phyloP scores from a whole-genome alignment of 345 rosid species.

The Streptanthus diversifolius region DNA sequence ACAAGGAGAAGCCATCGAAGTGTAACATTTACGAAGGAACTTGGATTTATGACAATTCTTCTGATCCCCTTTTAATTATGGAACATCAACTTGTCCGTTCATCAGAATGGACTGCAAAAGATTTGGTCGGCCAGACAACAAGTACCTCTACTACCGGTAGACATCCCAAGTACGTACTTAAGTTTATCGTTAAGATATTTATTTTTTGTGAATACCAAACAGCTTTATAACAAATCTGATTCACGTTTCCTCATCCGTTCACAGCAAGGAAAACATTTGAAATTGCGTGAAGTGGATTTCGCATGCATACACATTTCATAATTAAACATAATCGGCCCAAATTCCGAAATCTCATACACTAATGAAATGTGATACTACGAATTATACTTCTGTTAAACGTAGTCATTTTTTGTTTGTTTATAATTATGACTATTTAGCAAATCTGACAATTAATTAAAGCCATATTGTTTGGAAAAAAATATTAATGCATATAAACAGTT shows the following conservation, averaged over 20 bases:
- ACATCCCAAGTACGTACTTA: too few relatives aligned
- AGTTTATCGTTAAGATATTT: neutral
- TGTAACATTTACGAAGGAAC: slow-evolving; percentile 45
- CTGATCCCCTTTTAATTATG: slow-evolving; percentile 39
- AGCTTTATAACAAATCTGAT: neutral
- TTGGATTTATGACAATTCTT: slow-evolving; percentile 39
- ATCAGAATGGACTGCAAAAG: slow-evolving; percentile 42
- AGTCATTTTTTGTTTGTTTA: neutral
- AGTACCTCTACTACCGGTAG: slow-evolving; percentile 42
- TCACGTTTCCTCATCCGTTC: neutral
- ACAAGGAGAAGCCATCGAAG: neutral
- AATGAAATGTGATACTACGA: neutral
- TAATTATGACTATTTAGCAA: neutral
- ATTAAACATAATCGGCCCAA: neutral
- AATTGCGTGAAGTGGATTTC: neutral
- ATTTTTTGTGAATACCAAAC: neutral
- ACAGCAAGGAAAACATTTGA: neutral
- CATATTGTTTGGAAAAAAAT: too few relatives aligned
- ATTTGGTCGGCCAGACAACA: slow-evolving; percentile 45
- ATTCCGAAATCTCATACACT: neutral
- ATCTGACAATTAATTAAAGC: neutral
- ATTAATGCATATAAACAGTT: neutral
- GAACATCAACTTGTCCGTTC: slow-evolving; percentile 43
- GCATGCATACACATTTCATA: slow-evolving; percentile 4
- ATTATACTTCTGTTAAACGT: neutral